Percentiles rank a stretch among this genome's conserved stretches.
phyloP scores from a whole-genome alignment of 352 stramenopile species.

The Aphanomyces invadans region DNA sequence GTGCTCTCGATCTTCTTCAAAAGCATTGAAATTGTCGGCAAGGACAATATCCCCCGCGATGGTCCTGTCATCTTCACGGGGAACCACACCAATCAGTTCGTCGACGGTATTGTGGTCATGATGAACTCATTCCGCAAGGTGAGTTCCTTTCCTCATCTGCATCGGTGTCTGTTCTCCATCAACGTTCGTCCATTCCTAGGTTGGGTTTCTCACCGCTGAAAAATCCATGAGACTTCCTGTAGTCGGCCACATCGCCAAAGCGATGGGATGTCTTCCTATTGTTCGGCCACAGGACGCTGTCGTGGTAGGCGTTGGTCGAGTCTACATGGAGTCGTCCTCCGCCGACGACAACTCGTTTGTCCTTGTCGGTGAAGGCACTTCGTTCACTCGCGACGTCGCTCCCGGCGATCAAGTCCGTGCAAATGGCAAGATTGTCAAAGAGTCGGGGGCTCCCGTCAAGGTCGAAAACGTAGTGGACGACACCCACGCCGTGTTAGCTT shows the following conservation, averaged over 20 bases:
- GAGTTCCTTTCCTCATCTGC: conserved; percentile 19
- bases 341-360: conserved; percentile 33
- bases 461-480: conserved; percentile 80
- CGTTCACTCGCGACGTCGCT: conserved; percentile 19
- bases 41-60: conserved; percentile 93
- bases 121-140: conserved; percentile 91
- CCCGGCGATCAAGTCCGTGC: conserved; percentile 68
- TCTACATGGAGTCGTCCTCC: conserved; percentile 41
- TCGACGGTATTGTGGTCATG: conserved; percentile 95
- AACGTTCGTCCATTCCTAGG: conserved; percentile 23
- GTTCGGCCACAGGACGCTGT: conserved; percentile 93
- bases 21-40: conserved; percentile 93
- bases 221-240: conserved; percentile 93
- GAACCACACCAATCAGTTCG: conserved; percentile 99
- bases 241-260: conserved; percentile 91
- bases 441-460: conserved; percentile 76
- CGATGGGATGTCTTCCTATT: conserved; percentile 95
- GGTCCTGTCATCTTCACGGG: conserved; percentile 96
- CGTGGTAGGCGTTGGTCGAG: conserved; percentile 49
- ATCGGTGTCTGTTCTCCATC: neutral
- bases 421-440: conserved; percentile 68
- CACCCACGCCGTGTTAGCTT: conserved; percentile 66
- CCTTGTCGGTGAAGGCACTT: conserved; percentile 54
- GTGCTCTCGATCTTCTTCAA: conserved; percentile 98
- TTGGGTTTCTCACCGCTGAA: conserved; percentile 97